Evolutionary conservation across 129 eudicot genomes (phyloP).

Genomic region (Artemisia annua): DNA sequence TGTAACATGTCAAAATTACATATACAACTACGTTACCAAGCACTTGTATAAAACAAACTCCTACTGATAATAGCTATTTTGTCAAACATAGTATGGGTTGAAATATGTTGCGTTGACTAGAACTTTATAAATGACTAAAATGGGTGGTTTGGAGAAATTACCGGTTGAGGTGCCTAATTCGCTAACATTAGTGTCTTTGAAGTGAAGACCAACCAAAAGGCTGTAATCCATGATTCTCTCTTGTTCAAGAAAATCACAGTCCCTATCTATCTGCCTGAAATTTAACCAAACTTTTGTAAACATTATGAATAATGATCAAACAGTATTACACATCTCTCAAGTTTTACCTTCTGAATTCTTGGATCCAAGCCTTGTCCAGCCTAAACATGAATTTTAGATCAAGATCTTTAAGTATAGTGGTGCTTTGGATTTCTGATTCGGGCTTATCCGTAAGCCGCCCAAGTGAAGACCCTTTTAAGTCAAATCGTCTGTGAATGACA

Average conservation of each 20-base stretch:
- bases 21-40: no score
- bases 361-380: slow-evolving; percentile 77
- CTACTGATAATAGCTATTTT: no score
- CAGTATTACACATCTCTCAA: background rate
- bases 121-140: background rate
- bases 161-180: slow-evolving; percentile 47
- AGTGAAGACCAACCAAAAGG: slow-evolving; percentile 87
- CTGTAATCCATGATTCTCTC: slow-evolving; percentile 98
- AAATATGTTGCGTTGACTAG: no score
- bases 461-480: slow-evolving; percentile 95
- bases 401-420: slow-evolving; percentile 90
- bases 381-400: slow-evolving; percentile 92
- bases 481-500: slow-evolving; percentile 75
- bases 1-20: no score
- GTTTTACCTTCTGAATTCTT: slow-evolving; percentile 73
- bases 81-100: no score
- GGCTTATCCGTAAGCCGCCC: slow-evolving; percentile 94
- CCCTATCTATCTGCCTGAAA: slow-evolving; percentile 85
- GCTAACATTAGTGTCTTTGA: slow-evolving; percentile 57
- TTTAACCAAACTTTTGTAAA: background rate
- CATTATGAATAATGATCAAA: background rate
- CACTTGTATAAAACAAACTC: no score
- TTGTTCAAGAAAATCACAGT: slow-evolving; percentile 90
- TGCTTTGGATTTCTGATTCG: slow-evolving; percentile 82
- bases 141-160: slow-evolving; percentile 19